Evolutionary conservation across 2,329 filamentous ascomycete genomes (phyloP).

Genomic region (Zarea fungicola): DNA sequence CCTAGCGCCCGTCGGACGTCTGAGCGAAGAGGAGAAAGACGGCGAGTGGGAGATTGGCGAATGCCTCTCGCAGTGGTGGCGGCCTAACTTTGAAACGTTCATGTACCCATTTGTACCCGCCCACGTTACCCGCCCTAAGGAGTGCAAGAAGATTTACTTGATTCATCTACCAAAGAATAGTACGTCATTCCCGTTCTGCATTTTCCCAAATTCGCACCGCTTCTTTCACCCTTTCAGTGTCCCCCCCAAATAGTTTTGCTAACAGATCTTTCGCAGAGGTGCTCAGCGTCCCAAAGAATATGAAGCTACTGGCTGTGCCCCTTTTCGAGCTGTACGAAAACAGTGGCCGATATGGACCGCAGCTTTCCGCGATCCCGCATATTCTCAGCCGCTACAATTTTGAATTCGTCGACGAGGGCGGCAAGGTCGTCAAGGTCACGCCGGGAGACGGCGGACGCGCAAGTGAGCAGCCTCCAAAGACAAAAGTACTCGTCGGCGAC

Average conservation of each 20-base stretch:
- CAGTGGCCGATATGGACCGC: slow-evolving; percentile 87
- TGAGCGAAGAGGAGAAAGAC: slow-evolving; percentile 80
- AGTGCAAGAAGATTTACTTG: slow-evolving; percentile 98
- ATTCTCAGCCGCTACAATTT: slow-evolving; percentile 94
- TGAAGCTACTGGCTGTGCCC: slow-evolving; percentile 96
- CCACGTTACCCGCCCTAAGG: slow-evolving; percentile 93
- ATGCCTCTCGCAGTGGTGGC: slow-evolving; percentile 96
- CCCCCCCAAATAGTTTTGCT: slow-evolving; percentile 7
- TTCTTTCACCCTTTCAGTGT: not conserved
- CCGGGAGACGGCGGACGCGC: slow-evolving; percentile 58
- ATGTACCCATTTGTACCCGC: slow-evolving; percentile 99
- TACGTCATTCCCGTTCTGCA: slow-evolving; percentile 39
- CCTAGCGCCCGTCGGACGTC: slow-evolving; percentile 82
- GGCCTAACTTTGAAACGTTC: slow-evolving; percentile 98
- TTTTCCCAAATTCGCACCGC: too few relatives aligned
- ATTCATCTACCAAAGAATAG: slow-evolving; percentile 90
- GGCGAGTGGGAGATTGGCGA: slow-evolving; percentile 89
- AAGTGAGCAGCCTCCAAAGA: slow-evolving; percentile 55
- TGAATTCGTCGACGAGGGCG: slow-evolving; percentile 92
- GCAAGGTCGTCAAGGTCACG: slow-evolving; percentile 78
- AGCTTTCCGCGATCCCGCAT: slow-evolving; percentile 93
- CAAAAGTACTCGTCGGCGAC: slow-evolving; percentile 59
- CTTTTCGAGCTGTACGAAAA: slow-evolving; percentile 99
- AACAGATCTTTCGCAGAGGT: slow-evolving; percentile 57
- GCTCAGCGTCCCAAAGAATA: slow-evolving; percentile 95